Percentiles rank a stretch among this genome's conserved stretches.
Evolutionary conservation across 768 basidiomycete genomes (phyloP).

Genomic region (Porphyrellus cyaneotinctus): DNA sequence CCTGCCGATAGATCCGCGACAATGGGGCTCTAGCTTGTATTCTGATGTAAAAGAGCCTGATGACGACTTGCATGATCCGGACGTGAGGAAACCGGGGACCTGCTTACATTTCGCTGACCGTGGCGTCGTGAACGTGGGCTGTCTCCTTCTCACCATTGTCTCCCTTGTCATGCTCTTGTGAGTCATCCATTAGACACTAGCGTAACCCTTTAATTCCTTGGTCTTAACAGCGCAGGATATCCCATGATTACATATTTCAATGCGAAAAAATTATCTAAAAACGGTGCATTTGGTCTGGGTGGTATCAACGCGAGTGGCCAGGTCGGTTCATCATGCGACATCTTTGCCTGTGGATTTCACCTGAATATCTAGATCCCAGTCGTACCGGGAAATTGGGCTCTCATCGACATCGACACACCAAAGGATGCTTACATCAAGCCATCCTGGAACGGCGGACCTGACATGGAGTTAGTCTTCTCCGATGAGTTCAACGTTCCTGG

Average conservation of each 20-base stretch:
- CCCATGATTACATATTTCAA: slow-evolving; percentile 40
- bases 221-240: slow-evolving; percentile 38
- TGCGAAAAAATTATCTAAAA: slow-evolving; percentile 24
- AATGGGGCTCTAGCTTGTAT: slow-evolving; percentile 61
- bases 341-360: not conserved
- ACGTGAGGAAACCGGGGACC: slow-evolving; percentile 31
- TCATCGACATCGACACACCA: slow-evolving; percentile 60
- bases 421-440: slow-evolving; percentile 48
- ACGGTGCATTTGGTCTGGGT: slow-evolving; percentile 55
- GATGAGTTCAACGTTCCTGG: slow-evolving; percentile 81
- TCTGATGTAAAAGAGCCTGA: slow-evolving; percentile 57
- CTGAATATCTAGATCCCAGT: slow-evolving; percentile 44
- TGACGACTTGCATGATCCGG: slow-evolving; percentile 71
- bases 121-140: slow-evolving; percentile 71
- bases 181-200: slow-evolving; percentile 20
- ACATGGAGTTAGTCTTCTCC: slow-evolving; percentile 59
- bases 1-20: slow-evolving; percentile 59
- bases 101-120: slow-evolving; percentile 49
- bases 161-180: slow-evolving; percentile 57
- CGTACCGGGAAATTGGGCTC: slow-evolving; percentile 51
- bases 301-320: slow-evolving; percentile 76
- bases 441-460: slow-evolving; percentile 58
- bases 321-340: slow-evolving; percentile 30
- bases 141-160: slow-evolving; percentile 51
- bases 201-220: not conserved